Base-by-base conservation (phyloP, 2,329 filamentous ascomycete genomes). In the Myriosclerotinia curreyana region DNA sequence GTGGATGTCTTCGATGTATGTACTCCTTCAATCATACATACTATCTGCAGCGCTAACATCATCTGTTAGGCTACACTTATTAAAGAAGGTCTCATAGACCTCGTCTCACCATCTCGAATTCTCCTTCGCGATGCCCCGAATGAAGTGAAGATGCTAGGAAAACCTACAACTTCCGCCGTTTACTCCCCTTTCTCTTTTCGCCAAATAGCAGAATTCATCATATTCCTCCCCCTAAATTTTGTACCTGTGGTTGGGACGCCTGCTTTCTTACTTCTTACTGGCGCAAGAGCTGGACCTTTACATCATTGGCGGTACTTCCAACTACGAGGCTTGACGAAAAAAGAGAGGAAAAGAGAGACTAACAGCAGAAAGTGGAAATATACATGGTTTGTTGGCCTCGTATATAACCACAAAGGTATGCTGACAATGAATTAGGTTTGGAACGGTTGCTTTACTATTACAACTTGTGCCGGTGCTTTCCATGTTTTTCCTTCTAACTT, bases 401-500 rank as follows among this genome's bases (percentile, higher is more conserved):
- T 31, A 17, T 20, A 14, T 51, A 12, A 25, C 11, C 5, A 15
- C 38, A 22, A 9, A 1, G 52, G 60, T 40, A 22, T 65, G 51
- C 69, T 71, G 49, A 70, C 25, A 49, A 2, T 25, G 20, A 42
- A 56, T 52, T 38, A 85, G 83, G 73, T 97, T 98, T 73, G 95
- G 95, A 20, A 91, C 90, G 0, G 82, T 95, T 5, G 91, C 92
- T 58, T 85, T 97, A 79, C 75, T 92, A 8, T 77, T 98, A 36
- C 91, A 97, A 77, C 82, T 98, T n/a, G 82, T 97, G 11, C 95
- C 95, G 1, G 82, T 94, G 15, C 77, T 97, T 56, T 96, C 90
- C n/a, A 96, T 99, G 82, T 87, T 98, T 74, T 97, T 98, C 75
- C 81, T 98, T 48, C 78, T 99, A 69, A 97, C 94, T 0, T 92